Conservation (phyloP, 2,329 filamentous ascomycete species). For the Proliferodiscus dingleyae region DNA sequence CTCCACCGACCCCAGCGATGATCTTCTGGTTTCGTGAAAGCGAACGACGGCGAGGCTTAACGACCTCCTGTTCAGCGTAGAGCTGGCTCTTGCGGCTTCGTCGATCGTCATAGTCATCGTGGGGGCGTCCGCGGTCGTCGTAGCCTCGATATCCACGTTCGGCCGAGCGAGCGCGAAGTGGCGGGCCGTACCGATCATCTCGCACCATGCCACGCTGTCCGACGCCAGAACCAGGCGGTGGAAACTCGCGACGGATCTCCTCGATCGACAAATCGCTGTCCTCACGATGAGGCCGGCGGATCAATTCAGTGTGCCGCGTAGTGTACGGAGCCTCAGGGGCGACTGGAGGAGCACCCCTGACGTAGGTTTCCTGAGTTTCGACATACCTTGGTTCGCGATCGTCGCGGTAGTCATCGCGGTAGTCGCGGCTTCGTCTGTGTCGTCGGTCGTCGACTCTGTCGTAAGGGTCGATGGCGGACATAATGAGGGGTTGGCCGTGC, state of each 20-base stretch:
- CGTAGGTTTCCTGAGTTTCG: slow-evolving; percentile 38
- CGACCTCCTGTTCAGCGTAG: slow-evolving; percentile 55
- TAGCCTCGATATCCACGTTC: slow-evolving; percentile 58
- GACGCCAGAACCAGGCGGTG: slow-evolving; percentile 45
- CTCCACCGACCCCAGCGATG: slow-evolving; percentile 60
- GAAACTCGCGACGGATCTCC: slow-evolving; percentile 80
- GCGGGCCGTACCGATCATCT: slow-evolving; percentile 32
- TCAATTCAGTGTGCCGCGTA: slow-evolving; percentile 47
- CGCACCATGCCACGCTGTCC: slow-evolving; percentile 25
- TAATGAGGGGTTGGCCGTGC: slow-evolving; percentile 10
- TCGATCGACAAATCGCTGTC: slow-evolving; percentile 74
- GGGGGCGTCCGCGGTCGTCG: slow-evolving; percentile 42
- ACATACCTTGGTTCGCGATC: slow-evolving; percentile 47
- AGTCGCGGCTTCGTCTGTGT: slow-evolving; percentile 28
- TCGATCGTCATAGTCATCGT: slow-evolving; percentile 41
- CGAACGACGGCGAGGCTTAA: slow-evolving; percentile 43
- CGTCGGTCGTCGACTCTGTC: slow-evolving; percentile 26
- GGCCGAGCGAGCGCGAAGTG: slow-evolving; percentile 60
- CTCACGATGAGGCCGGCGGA: slow-evolving; percentile 56
- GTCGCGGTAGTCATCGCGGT: slow-evolving; percentile 27
- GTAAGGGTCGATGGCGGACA: slow-evolving; percentile 28
- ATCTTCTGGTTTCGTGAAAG: slow-evolving; percentile 62
- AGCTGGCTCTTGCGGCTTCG: slow-evolving; percentile 43
- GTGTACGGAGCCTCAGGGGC: slow-evolving; percentile 27
- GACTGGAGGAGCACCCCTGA: slow-evolving; percentile 21